phyloP scores from a whole-genome alignment of 169 alveolate genomes.

The Plasmodium yoelii region DNA sequence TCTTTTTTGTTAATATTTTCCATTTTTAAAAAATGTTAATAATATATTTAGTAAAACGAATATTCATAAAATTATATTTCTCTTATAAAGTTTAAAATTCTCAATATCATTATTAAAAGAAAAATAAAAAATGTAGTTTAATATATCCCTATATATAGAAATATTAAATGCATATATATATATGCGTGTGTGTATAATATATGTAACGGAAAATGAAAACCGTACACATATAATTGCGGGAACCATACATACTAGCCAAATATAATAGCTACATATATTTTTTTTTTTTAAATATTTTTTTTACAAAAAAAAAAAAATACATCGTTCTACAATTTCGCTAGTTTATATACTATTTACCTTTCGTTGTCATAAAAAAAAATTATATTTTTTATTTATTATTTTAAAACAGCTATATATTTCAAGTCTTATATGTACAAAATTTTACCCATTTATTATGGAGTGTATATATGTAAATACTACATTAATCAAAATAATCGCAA shows the following conservation, averaged over 20 bases:
- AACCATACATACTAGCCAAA: too few species aligned
- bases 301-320: too few species aligned
- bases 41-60: neutral
- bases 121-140: neutral
- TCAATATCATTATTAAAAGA: too few species aligned
- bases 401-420: too few species aligned
- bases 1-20: constrained; percentile 51
- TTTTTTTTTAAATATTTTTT: too few species aligned
- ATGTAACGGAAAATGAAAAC: neutral
- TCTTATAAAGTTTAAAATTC: neutral
- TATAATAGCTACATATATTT: too few species aligned
- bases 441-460: neutral
- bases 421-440: too few species aligned
- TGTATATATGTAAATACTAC: neutral
- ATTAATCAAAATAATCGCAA: constrained; percentile 10
- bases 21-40: constrained; percentile 10
- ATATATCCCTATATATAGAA: neutral
- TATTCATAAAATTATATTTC: constrained; percentile 3
- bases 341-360: too few species aligned
- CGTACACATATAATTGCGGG: too few species aligned
- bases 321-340: too few species aligned
- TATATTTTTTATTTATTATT: too few species aligned
- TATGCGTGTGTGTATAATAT: neutral
- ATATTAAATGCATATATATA: neutral
- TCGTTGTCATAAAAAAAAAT: too few species aligned